Base-by-base conservation (phyloP, 768 basidiomycete genomes). In the Trametes cubensis region DNA sequence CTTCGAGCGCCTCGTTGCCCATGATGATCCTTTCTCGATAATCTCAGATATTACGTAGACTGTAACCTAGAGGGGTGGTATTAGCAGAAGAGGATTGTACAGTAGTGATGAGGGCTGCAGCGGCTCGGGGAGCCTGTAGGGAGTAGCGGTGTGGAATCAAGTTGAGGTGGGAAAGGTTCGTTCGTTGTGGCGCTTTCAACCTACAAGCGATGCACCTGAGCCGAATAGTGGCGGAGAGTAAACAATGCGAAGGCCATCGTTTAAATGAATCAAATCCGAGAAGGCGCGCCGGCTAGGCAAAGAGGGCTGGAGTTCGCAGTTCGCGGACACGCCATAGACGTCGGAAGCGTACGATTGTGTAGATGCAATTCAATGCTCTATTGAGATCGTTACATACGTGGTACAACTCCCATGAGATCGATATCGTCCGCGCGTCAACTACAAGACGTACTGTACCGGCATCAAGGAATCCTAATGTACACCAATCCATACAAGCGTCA, bases 1-100 rank as follows among this genome's bases (percentile, higher is more conserved):
- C n/a, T 0, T 65, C 17, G 34, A 78, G 69, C 0, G 77, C 77
- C 13, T 65, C 61, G 65, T 78, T 77, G 51, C 55, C 65, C 49
- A 59, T 59, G 28, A 23, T 25, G 46, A 14, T 10, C 7, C 23
- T 8, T 23, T 6, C 28, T 28, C 1, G 42, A 20, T n/a, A n/a
- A 10, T 44, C 18, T 18, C 18, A 10, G 42, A 18, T 44, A 44
- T 18, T 44, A 44, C 20, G 4, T 17, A n/a, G 17, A 20, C 6
- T 6, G 5, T 18, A 18, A 17, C 3, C 6, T 17, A 44, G 42
- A 44, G n/a, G n/a, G n/a, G 42, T 17, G 18, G 20, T 44, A 44
- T 21, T 44, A 44, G 17, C 2, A 17, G 18, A 17, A 17, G 42
- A n/a, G 10, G 34, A n/a, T 2, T 21, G 17, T 18, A 18, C 7